These are phyloP conservation scores for Neocucurbitaria cava DNA, from an alignment of 2,329 filamentous ascomycete species.

Conservation along the genomic window DNA sequence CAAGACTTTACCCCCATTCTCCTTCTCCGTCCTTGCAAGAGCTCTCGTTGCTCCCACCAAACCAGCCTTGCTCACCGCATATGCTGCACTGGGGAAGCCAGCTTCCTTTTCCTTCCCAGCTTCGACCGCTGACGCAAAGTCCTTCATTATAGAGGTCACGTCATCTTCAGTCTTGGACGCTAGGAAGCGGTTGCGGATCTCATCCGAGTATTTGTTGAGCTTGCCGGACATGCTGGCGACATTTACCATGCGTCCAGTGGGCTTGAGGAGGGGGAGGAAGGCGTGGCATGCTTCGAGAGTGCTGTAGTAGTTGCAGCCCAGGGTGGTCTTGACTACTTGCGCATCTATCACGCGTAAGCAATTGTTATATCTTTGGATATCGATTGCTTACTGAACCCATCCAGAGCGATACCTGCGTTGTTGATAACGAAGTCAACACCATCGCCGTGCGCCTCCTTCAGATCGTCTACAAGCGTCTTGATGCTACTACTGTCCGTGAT, in stretches of 20 bases:
- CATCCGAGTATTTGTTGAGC: constrained; percentile 56
- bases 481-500: constrained; percentile 57
- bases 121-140: constrained; percentile 57
- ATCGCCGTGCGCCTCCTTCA: constrained; percentile 55
- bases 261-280: constrained; percentile 56
- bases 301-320: constrained; percentile 61
- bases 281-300: constrained; percentile 55
- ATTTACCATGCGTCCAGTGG: constrained; percentile 57
- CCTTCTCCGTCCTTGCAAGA: constrained; percentile 44
- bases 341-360: constrained; percentile 38
- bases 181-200: constrained; percentile 54
- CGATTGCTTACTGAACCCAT: constrained; percentile 51
- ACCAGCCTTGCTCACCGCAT: constrained; percentile 57
- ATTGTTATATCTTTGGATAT: background rate
- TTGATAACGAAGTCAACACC: constrained; percentile 63
- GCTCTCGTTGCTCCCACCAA: constrained; percentile 52
- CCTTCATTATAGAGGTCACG: constrained; percentile 57
- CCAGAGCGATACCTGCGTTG: constrained; percentile 59
- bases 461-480: constrained; percentile 48
- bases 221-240: constrained; percentile 56
- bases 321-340: constrained; percentile 57
- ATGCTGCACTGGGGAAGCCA: constrained; percentile 60
- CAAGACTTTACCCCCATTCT: constrained; percentile 43
- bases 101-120: constrained; percentile 54
- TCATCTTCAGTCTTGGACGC: constrained; percentile 50